phyloP scores from a whole-genome alignment of 768 basidiomycete species.

The Scleroderma citrinum region DNA sequence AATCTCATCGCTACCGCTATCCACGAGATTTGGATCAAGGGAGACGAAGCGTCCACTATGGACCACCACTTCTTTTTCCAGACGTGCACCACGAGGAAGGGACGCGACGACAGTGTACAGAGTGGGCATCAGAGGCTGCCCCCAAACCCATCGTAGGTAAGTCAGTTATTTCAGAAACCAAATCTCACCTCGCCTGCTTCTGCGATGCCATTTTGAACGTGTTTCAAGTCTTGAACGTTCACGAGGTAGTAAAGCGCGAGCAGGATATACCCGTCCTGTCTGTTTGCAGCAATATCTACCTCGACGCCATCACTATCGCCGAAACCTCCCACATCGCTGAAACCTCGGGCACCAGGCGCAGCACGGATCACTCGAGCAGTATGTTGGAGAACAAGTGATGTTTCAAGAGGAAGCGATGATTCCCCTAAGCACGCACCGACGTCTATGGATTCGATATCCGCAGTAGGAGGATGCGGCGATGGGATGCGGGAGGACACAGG shows the following conservation, averaged over 20 bases:
- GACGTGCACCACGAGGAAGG: conserved; percentile 63
- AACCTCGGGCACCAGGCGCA: conserved; percentile 45
- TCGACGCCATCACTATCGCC: conserved; percentile 42
- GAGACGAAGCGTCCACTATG: conserved; percentile 59
- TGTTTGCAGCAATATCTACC: conserved; percentile 25
- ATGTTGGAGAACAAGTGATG: conserved; percentile 77
- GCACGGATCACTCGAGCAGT: conserved; percentile 53
- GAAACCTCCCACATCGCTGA: conserved; percentile 24
- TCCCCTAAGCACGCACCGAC: neutral
- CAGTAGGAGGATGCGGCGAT: neutral
- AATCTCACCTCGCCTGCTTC: conserved; percentile 16
- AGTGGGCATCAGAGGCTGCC: conserved; percentile 33
- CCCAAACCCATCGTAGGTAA: neutral
- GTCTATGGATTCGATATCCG: conserved; percentile 22
- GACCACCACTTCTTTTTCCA: conserved; percentile 72
- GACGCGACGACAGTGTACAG: conserved; percentile 58
- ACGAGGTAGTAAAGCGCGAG: conserved; percentile 71
- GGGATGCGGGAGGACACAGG: conserved; percentile 46
- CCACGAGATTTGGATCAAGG: neutral
- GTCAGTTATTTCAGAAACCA: neutral
- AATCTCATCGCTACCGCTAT: conserved; percentile 10
- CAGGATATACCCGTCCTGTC: conserved; percentile 50
- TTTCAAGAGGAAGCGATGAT: conserved; percentile 47
- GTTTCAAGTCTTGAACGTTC: conserved; percentile 31
- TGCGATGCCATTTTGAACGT: conserved; percentile 37